Evolutionary conservation across 225 moss, liverwort and hornwort species (phyloP), one percentile per base, ranked within the genome.

Genomic region (Straminergon stramineum): DNA sequence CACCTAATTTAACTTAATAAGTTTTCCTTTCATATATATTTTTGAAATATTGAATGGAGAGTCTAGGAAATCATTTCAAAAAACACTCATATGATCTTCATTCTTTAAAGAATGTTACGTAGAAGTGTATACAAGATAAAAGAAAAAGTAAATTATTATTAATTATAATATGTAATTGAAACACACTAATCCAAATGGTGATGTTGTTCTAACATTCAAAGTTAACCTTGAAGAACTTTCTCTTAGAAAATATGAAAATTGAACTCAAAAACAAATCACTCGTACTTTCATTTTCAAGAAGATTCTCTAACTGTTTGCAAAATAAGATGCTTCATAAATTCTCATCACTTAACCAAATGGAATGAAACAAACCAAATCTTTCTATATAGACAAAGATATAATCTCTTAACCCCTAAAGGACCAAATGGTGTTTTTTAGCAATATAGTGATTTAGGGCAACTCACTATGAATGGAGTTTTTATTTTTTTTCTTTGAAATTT

Each of bases 251-350:
- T 23, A 2, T 7, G 2, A 21, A 22, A 70, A 7, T n/a, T 6
- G 13, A 70, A 7, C 3, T 24, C 13, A 70, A 39, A n/a, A 6
- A 18, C 13, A 39, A 70, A 39, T 39, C 48, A 48, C 23, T 13
- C 12, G 7, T 23, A 70, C 1, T 22, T 70, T 39, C 4, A 39
- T 39, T 70, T 68, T 39, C 14, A 3, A 23, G 1, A 39, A 70
- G 7, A 13, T 39, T 7, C 7, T 39, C 13, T 24, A 21, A n/a
- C 22, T n/a, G n/a, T 2, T 2, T 2, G 0, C 2, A 69, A 39
- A 39, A 39, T 21, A 70, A 70, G 39, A 39, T 23, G 23, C 21
- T n/a, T 21, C 12, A 24, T 24, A 70, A 39, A n/a, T 39, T 23
- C 7, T 23, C 6, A 22, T 70, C 7, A 39, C 39, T 70, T 4